Evolutionary conservation across 2,329 filamentous ascomycete genomes (phyloP).

Genomic region (Botrytis medusae): DNA sequence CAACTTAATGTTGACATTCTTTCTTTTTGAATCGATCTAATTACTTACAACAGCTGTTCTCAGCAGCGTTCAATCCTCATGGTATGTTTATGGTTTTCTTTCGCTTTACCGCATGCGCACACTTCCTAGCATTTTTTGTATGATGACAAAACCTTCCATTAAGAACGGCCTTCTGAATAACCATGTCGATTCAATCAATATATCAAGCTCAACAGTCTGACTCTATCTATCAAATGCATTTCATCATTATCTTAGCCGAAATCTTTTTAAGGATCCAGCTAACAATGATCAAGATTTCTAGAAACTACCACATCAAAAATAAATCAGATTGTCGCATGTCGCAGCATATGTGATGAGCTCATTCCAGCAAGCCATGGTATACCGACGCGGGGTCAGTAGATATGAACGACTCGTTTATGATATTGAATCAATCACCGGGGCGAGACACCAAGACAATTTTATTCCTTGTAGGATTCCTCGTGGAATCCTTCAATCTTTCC

Average conservation of each 20-base stretch:
- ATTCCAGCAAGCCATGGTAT: neutral
- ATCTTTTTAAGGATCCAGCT: neutral
- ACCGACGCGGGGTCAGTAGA: neutral
- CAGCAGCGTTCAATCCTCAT: neutral
- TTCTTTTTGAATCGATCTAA: neutral
- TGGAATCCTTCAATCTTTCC: neutral
- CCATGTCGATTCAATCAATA: conserved; percentile 54
- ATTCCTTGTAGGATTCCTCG: neutral
- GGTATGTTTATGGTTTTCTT: conserved; percentile 19
- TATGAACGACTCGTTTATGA: neutral
- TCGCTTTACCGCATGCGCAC: neutral
- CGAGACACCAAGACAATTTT: neutral
- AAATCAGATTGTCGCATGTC: neutral
- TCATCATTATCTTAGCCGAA: neutral
- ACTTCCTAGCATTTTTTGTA: conserved; percentile 31
- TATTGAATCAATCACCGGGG: neutral
- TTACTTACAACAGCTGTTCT: neutral
- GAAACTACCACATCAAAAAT: neutral
- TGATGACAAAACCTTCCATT: conserved; percentile 58
- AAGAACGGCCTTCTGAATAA: conserved; percentile 67
- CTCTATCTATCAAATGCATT: conserved; percentile 12
- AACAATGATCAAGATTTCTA: conserved; percentile 3
- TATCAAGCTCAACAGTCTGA: conserved; percentile 69
- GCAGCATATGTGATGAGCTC: neutral
- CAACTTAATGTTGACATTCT: neutral